Percentiles rank a stretch among this genome's conserved stretches.
phyloP scores from a whole-genome alignment of 495 filamentous ascomycete genomes.

The Tuber indicum region DNA sequence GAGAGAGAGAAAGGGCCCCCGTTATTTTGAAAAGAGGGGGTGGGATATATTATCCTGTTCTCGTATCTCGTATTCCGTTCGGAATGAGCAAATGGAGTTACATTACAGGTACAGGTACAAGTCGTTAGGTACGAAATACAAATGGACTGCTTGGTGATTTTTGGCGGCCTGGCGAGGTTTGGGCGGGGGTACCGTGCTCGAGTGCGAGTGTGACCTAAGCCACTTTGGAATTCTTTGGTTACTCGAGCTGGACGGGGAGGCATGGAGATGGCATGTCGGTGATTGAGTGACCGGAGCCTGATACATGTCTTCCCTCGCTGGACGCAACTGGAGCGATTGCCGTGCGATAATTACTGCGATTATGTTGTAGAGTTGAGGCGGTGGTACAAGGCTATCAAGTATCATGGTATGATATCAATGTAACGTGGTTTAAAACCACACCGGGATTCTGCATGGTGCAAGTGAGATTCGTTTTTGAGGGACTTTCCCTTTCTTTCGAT shows the following conservation, averaged over 20 bases:
- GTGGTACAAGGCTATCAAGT: not conserved
- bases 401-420: not conserved
- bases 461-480: no score
- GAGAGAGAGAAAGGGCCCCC: not conserved
- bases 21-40: not conserved
- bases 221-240: no score
- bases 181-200: not conserved
- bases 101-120: not conserved
- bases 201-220: not conserved
- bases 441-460: not conserved
- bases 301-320: not conserved
- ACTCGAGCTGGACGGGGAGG: no score
- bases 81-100: not conserved
- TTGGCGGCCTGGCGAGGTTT: not conserved
- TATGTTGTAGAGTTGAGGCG: not conserved
- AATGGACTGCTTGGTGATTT: not conserved
- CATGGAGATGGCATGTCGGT: not conserved
- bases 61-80: not conserved
- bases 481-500: no score
- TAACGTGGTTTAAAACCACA: not conserved
- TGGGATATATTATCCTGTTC: not conserved
- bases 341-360: not conserved
- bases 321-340: not conserved
- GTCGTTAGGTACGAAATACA: not conserved
- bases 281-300: not conserved